Evolutionary conservation across 345 rosid species (phyloP), one percentile per base, ranked within the genome.

Genomic region (Lumnitzera racemosa): DNA sequence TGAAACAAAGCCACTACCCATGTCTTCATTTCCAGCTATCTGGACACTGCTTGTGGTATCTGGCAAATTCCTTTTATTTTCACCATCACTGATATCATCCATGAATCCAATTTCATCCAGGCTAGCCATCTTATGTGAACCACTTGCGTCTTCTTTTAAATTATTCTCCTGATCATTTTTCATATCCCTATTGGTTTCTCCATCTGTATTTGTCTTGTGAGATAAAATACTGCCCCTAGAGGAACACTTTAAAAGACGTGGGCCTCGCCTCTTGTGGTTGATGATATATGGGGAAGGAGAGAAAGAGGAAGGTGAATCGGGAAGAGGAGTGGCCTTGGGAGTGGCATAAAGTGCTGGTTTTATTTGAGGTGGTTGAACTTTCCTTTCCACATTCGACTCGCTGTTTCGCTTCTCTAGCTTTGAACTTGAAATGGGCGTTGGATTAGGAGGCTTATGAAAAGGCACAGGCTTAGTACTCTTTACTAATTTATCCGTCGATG

Each of bases 211-310:
- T 7, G 43, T 36, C 43, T 9, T 4, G 10, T 55, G 61, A 61
- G 73, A 62, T 16, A 78, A 54, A 12, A 72, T 70, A 66, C 83
- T 69, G 53, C 49, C 75, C 59, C 73, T 76, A 4, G 95, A 79
- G 64, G 60, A 68, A 71, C 85, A 76, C 81, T 79, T 91, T 16
- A 36, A 53, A 61, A 85, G 95, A 55, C 82, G 76, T 3, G 95
- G 90, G 59, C 96, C 81, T 6, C 92, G 89, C 49, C 88, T 68
- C 78, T 89, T 91, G 77, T 83, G 98, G 68, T 87, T 89, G 63
- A 89, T 51, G 25, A 89, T 83, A 61, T 89, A 92, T 2, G 95
- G 96, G 25, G 98, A 92, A 59, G 95, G 83, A 55, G 88, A 72
- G 68, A 78, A 85, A 7, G 94, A 82, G 62, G 85, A 75, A 5